A percentile compares a stretch with the other conserved stretches of the same genome.
phyloP scores from a whole-genome alignment of 73 alveolate species.

The Tetrahymena elliotti region DNA sequence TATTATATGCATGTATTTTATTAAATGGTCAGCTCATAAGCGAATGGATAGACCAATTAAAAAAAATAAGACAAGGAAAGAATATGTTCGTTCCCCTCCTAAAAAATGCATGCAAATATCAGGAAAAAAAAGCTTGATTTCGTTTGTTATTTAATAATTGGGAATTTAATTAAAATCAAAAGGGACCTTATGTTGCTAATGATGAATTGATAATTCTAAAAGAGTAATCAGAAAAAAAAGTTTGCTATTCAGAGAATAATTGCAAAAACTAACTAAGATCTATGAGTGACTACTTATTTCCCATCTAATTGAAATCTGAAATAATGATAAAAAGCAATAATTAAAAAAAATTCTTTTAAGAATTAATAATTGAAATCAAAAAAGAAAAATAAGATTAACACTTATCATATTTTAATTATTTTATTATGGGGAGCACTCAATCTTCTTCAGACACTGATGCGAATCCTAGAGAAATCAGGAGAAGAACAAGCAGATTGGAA shows the following conservation, averaged over 20 bases:
- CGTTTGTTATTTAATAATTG: background rate
- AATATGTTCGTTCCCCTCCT: background rate
- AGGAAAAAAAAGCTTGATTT: background rate
- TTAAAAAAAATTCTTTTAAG: background rate
- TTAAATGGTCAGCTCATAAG: background rate
- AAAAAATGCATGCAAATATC: background rate
- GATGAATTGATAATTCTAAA: background rate
- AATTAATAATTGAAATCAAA: background rate
- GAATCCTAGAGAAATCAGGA: background rate
- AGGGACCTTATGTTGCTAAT: background rate
- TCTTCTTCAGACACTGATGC: background rate
- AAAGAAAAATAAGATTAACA: background rate
- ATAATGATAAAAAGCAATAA: background rate
- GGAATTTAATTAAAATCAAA: background rate
- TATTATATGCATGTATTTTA: too few relatives aligned
- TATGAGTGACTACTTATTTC: background rate
- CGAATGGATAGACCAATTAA: background rate
- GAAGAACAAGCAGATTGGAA: background rate
- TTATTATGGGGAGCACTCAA: background rate
- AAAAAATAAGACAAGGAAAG: background rate
- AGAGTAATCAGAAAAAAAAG: background rate
- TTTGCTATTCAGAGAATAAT: background rate
- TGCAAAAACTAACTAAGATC: background rate
- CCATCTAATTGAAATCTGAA: background rate
- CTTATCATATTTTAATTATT: background rate